A percentile compares a stretch with the other conserved stretches of the same genome.
These are phyloP conservation scores for Filobasidium wieringae DNA, from an alignment of 768 basidiomycete genomes.

Conservation along the genomic window DNA sequence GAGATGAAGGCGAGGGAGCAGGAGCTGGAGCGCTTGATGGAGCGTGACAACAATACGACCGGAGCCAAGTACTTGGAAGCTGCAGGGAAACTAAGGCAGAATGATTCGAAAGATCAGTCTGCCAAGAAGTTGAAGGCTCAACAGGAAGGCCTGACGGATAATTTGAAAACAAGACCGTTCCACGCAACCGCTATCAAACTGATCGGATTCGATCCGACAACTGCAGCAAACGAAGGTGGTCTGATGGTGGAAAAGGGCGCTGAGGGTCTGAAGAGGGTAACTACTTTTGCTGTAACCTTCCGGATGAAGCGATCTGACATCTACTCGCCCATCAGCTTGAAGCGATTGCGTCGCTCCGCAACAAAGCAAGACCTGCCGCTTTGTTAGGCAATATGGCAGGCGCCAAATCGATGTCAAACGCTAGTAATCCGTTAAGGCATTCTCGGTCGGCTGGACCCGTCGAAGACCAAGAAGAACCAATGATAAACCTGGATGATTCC, in stretches of 20 bases:
- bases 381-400: constrained; percentile 4
- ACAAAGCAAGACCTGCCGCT: neutral
- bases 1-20: constrained; percentile 45
- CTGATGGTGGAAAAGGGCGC: constrained; percentile 11
- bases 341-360: constrained; percentile 1
- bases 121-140: constrained; percentile 50
- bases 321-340: neutral
- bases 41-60: constrained; percentile 48
- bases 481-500: neutral
- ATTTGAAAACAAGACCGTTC: constrained; percentile 20
- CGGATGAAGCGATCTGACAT: neutral
- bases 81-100: constrained; percentile 31
- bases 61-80: constrained; percentile 29
- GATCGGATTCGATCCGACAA: constrained; percentile 34
- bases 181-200: constrained; percentile 23
- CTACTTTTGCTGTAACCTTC: neutral
- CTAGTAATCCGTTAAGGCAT: neutral
- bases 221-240: neutral
- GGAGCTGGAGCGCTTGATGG: constrained; percentile 51
- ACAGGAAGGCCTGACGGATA: constrained; percentile 44
- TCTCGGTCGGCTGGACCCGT: too few relatives aligned
- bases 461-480: neutral
- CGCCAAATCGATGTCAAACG: constrained; percentile 3
- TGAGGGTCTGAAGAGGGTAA: constrained; percentile 17
- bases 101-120: constrained; percentile 63